Percentiles rank a stretch among this genome's conserved stretches.
Conservation (phyloP, 2,329 filamentous ascomycete species). For the Penicillium sp. region DNA sequence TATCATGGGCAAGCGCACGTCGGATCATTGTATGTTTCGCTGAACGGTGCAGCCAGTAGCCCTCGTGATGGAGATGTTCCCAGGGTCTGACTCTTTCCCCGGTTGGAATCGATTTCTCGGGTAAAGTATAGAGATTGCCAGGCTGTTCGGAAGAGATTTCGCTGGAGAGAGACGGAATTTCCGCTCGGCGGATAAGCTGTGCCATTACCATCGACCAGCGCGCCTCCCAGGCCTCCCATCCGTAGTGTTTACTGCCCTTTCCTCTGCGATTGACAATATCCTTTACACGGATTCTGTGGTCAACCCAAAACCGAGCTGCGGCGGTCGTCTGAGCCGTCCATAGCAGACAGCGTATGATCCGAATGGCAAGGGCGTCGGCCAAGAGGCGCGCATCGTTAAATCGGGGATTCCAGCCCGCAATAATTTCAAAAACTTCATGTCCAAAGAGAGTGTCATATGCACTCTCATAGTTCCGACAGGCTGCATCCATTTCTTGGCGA, state of each 20-base stretch:
- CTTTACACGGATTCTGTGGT: conserved; percentile 70
- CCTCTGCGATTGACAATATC: conserved; percentile 80
- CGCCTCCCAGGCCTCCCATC: conserved; percentile 91
- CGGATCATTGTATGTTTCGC: conserved; percentile 54
- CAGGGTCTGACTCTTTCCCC: conserved; percentile 57
- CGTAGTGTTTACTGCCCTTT: conserved; percentile 83
- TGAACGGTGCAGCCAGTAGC: conserved; percentile 60
- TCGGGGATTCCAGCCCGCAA: conserved; percentile 83
- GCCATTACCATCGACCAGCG: conserved; percentile 66
- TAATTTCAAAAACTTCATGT: conserved; percentile 80
- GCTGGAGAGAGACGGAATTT: conserved; percentile 48
- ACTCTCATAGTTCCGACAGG: conserved; percentile 79
- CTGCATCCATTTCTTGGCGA: conserved; percentile 85
- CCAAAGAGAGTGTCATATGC: conserved; percentile 82
- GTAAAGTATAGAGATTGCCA: conserved; percentile 36
- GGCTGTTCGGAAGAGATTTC: conserved; percentile 25
- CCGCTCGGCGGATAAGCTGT: conserved; percentile 56
- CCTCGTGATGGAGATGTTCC: conserved; percentile 61
- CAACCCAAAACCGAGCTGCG: conserved; percentile 77
- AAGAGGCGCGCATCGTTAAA: conserved; percentile 93
- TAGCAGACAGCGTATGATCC: conserved; percentile 77
- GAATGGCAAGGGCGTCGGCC: conserved; percentile 76
- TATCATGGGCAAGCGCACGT: conserved; percentile 53
- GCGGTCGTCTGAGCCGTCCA: conserved; percentile 77
- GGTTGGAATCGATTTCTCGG: conserved; percentile 53